Conservation (phyloP, 768 basidiomycete genomes). For the Leccinum aurantiacum region DNA sequence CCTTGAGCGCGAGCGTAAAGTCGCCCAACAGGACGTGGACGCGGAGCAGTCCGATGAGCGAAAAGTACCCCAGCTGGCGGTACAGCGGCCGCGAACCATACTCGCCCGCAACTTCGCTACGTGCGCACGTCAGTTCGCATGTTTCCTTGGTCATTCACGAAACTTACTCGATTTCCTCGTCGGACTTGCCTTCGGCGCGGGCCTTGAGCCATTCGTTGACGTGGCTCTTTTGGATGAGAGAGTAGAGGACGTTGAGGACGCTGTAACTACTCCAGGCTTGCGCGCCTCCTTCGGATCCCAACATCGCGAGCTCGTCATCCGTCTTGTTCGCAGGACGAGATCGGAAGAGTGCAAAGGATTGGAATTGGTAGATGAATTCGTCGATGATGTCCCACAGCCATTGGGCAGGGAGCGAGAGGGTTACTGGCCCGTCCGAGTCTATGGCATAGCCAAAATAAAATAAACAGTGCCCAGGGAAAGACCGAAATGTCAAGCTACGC, state of each 20-base stretch:
- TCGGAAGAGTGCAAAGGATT: constrained; percentile 92
- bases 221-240: constrained; percentile 94
- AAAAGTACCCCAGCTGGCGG: constrained; percentile 95
- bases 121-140: constrained; percentile 3
- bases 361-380: constrained; percentile 98
- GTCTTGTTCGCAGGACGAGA: constrained; percentile 81
- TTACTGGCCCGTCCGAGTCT: constrained; percentile 92
- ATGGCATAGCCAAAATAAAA: neutral
- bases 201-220: constrained; percentile 92
- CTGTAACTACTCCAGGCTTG: constrained; percentile 98
- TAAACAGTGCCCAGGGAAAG: neutral
- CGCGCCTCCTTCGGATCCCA: constrained; percentile 72
- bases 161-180: constrained; percentile 82
- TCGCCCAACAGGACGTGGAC: constrained; percentile 97
- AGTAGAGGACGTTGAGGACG: constrained; percentile 97
- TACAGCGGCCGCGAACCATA: constrained; percentile 90
- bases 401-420: constrained; percentile 92
- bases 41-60: constrained; percentile 89
- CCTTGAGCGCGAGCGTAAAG: constrained; percentile 90
- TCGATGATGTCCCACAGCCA: constrained; percentile 99
- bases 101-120: constrained; percentile 83
- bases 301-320: constrained; percentile 83
- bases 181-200: constrained; percentile 72
- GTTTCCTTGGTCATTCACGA: neutral
- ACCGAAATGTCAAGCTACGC: neutral